Conservation (phyloP, 2,329 filamentous ascomycete genomes). For the Colletotrichum eremochloae region DNA sequence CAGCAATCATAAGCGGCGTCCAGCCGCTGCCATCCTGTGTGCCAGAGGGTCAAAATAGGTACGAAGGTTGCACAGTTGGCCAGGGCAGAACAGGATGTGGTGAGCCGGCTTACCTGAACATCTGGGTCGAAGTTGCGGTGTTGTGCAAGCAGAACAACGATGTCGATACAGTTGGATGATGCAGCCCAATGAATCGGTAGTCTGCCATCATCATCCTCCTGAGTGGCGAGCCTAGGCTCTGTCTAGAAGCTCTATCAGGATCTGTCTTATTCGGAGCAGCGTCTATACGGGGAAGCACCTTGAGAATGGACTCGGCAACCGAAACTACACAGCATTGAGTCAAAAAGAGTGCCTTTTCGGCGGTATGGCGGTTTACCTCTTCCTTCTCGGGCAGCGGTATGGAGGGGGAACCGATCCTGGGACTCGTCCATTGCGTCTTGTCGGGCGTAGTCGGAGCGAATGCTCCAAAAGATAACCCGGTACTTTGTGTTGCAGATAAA, state of each 20-base stretch:
- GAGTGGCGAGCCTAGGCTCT: constrained; percentile 80
- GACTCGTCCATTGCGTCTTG: constrained; percentile 49
- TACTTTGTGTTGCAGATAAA: not conserved
- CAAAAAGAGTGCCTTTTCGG: not conserved
- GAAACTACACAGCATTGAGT: constrained; percentile 62
- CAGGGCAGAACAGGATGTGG: not conserved
- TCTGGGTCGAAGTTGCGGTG: constrained; percentile 85
- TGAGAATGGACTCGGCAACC: constrained; percentile 74
- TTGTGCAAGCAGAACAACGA: constrained; percentile 79
- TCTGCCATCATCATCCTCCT: constrained; percentile 87
- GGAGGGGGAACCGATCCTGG: constrained; percentile 81
- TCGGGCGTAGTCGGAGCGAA: no score
- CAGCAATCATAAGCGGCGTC: constrained; percentile 88
- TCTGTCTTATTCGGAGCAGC: constrained; percentile 46
- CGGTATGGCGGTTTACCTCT: constrained; percentile 70
- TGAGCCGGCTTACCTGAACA: constrained; percentile 69
- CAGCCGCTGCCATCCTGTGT: constrained; percentile 80
- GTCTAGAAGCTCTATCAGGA: constrained; percentile 61
- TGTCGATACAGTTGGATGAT: constrained; percentile 83
- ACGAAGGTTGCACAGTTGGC: not conserved
- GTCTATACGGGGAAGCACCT: constrained; percentile 45
- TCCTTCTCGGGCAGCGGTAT: constrained; percentile 88
- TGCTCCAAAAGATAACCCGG: not conserved
- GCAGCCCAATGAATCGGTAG: constrained; percentile 95
- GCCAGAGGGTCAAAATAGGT: not conserved